Conservation (phyloP, 345 rosid genomes). For the Citrus inodora region DNA sequence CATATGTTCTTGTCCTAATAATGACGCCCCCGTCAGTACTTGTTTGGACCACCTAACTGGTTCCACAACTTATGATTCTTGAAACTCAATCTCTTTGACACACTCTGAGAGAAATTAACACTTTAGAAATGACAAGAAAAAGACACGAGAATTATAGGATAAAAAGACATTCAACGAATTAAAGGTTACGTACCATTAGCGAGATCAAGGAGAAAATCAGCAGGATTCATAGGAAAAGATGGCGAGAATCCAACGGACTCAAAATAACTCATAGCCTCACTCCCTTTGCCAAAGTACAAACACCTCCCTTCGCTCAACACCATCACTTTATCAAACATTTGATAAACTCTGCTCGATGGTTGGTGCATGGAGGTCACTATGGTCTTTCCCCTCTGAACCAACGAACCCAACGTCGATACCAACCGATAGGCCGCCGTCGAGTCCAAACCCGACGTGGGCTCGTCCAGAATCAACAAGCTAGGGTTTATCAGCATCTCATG, state of each 20-base stretch:
- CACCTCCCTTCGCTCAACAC: conserved; percentile 74
- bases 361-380: conserved; percentile 85
- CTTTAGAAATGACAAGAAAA: neutral
- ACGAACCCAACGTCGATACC: conserved; percentile 50
- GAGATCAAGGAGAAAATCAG: conserved; percentile 95
- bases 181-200: conserved; percentile 77
- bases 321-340: conserved; percentile 74
- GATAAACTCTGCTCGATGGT: conserved; percentile 84
- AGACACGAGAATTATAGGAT: neutral
- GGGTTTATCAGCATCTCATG: conserved; percentile 89
- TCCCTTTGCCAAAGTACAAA: conserved; percentile 73
- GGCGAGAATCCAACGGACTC: conserved; percentile 82
- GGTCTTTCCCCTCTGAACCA: conserved; percentile 72
- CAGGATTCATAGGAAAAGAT: conserved; percentile 94
- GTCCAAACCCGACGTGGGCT: conserved; percentile 94
- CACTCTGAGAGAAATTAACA: too few species aligned
- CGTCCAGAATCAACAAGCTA: conserved; percentile 77
- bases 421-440: conserved; percentile 83
- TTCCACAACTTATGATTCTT: neutral
- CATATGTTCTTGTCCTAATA: conserved; percentile 22
- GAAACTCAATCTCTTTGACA: neutral
- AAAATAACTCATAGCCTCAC: conserved; percentile 66
- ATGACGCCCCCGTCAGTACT: neutral
- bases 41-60: conserved; percentile 5
- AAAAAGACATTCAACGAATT: neutral